Evolutionary conservation across 768 basidiomycete species (phyloP), one percentile per base, ranked within the genome.

Genomic region (Mrakia blollopis): DNA sequence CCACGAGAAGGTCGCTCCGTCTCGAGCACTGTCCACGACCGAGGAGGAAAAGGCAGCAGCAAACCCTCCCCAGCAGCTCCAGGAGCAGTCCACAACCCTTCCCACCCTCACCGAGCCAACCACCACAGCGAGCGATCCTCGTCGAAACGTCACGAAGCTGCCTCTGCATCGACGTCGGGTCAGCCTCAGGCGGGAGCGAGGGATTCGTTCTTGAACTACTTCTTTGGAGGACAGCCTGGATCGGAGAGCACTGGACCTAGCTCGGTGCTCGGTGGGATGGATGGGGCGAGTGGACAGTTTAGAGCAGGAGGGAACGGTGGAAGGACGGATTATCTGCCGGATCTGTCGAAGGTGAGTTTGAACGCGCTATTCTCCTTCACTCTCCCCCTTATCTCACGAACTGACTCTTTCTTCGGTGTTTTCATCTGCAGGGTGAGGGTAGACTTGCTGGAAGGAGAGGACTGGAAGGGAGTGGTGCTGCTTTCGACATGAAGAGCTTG

Each of bases 401-500:
- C 23, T 57, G 57, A n/a, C 57, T 28, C 25, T n/a, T n/a, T 28
- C 5, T 9, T 28, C 57, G 57, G 2, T 50, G 13, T 50, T 18
- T 57, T 54, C 7, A 6, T 54, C n/a, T 25, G 1, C 25, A 57
- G 57, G 81, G 77, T 79, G 81, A 82, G 61, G 71, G 71, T 21
- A n/a, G 71, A 37, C 47, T 72, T 25, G 71, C 47, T 25, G 71
- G 71, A 30, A n/a, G 71, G 11, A n/a, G 71, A 21, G 71, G 71
- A 16, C 71, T 72, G n/a, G 71, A 72, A 37, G 71, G 71, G 18
- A 72, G 71, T 35, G 71, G 71, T 23, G 71, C 71, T 74, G 94
- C 92, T 67, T 98, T 90, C 83, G 97, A 98, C 83, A 99, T 99
- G 97, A 98, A 94, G 87, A 97, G 94, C 82, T 86, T 98, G 72